These are phyloP conservation scores for Periconia sp. DNA, from an alignment of 2,329 filamentous ascomycete genomes.

Conservation along the genomic window DNA sequence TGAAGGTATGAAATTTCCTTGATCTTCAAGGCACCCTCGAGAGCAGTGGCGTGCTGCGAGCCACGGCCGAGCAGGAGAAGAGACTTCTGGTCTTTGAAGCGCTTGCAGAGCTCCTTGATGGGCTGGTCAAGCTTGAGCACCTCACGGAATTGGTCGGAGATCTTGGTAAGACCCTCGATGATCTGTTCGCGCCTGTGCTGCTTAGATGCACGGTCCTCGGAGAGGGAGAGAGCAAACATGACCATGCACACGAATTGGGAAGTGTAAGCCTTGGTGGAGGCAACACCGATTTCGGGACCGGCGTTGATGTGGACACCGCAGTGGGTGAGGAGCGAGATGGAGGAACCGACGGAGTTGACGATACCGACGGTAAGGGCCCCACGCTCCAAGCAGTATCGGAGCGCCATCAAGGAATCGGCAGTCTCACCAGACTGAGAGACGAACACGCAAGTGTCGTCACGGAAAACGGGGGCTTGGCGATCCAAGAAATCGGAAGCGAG, in stretches of 20 bases:
- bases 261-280: conserved; percentile 98
- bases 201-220: conserved; percentile 96
- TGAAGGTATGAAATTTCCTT: conserved; percentile 99
- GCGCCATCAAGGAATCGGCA: conserved; percentile 93
- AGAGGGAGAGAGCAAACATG: conserved; percentile 97
- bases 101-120: conserved; percentile 92
- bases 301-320: conserved; percentile 99
- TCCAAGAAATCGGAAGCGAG: conserved; percentile 98
- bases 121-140: conserved; percentile 88
- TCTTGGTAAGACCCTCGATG: conserved; percentile 84
- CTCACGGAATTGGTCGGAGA: conserved; percentile 89
- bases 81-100: conserved; percentile 97
- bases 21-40: conserved; percentile 97
- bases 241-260: conserved; percentile 99
- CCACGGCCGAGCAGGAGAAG: conserved; percentile 90
- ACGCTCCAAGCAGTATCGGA: conserved; percentile 96
- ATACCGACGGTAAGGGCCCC: conserved; percentile 96
- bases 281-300: conserved; percentile 97
- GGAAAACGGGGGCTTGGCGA: conserved; percentile 94
- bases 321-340: conserved; percentile 97
- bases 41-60: conserved; percentile 93
- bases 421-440: conserved; percentile 99
- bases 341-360: conserved; percentile 97
- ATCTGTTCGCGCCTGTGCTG: conserved; percentile 89
- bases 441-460: conserved; percentile 98